Evolutionary conservation across 2,329 filamentous ascomycete species (phyloP), one percentile per base, ranked within the genome.

Genomic region (Colletotrichum liriopes): DNA sequence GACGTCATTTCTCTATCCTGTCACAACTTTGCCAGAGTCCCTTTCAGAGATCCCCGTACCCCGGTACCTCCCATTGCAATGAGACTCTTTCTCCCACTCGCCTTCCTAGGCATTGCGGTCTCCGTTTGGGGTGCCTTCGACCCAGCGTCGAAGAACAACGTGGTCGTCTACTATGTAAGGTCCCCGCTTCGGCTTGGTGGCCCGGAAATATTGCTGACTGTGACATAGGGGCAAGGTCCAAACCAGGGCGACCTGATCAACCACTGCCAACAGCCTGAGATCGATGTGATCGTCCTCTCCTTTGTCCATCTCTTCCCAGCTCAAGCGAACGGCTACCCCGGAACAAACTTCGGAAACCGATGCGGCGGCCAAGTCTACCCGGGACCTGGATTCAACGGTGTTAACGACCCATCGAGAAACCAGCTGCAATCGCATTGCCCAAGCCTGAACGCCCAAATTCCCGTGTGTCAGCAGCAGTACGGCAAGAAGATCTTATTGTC

Each of bases 201-300:
- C 12, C 29, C 14, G 39, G 45, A 11, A 23, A 58, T 2, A 70
- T 20, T 12, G n/a, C 61, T 66, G 11, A 67, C 43, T 11, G 3
- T 52, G 6, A 12, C 9, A 62, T 66, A 85, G 83, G 84, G 84
- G 41, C 79, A 83, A 79, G 84, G 83, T 63, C 76, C 79, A 2
- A 77, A 80, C 64, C 83, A 85, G 74, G 67, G 76, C 23, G 73
- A 76, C n/a, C 77, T 86, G 32, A 73, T 76, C n/a, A 74, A 77
- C 4, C 84, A 83, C 73, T 86, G 83, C 74, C 77, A 82, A 37
- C 78, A 83, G 55, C 74, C 81, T 1, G 77, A 76, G 32, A 79
- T 85, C 60, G 84, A 86, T 67, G 79, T 85, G 18, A 85, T 86
- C 71, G 78, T 84, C 18, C 77, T 86, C 5, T 84, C 80, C 3